Evolutionary conservation across 2,329 filamentous ascomycete species (phyloP), one percentile per base, ranked within the genome.

Genomic region (Cladobotryum mycophilum): DNA sequence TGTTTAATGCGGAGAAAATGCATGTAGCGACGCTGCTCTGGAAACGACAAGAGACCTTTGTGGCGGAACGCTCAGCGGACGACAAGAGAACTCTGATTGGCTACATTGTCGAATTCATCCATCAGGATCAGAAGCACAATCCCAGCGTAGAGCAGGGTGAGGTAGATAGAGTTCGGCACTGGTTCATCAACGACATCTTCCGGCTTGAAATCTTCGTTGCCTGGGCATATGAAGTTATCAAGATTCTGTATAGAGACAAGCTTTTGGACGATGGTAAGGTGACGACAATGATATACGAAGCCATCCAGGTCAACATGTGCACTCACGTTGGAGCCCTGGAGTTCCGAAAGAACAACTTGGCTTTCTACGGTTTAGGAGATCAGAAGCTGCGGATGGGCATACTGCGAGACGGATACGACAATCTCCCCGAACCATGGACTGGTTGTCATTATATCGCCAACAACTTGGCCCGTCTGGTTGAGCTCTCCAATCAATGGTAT

Each of bases 1-100:
- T 99, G n/a, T 88, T 84, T 76, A 84, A 92, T 61, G 92, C 92
- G 0, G 93, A 99, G 67, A 96, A 91, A 68, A 79, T 97, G 70
- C 82, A 86, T 41, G 88, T 90, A 35, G 89, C 89, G 15, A 78
- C 80, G 53, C 76, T 82, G 42, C 76, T 97, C 36, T 97, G 92
- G 90, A 84, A 83, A 55, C 76, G 81, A 48, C 89, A 95, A 61
- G 88, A 96, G 62, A 72, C 75, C 7, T 85, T 85, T 47, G 76
- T 84, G 7, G 75, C 79, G 47, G 75, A 74, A 46, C 79, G 81
- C 9, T 73, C 80, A 13, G 73, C 76, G 15, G 79, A 80, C 36
- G 76, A 82, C 40, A 83, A 85, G 61, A 82, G 82, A 62, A 86
- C 84, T 4, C 75, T 95, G 47, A 75, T 95, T 48, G 80, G 83